Evolutionary conservation across 768 basidiomycete genomes (phyloP), one percentile per base, ranked within the genome.

Genomic region (Mycena alexandri): DNA sequence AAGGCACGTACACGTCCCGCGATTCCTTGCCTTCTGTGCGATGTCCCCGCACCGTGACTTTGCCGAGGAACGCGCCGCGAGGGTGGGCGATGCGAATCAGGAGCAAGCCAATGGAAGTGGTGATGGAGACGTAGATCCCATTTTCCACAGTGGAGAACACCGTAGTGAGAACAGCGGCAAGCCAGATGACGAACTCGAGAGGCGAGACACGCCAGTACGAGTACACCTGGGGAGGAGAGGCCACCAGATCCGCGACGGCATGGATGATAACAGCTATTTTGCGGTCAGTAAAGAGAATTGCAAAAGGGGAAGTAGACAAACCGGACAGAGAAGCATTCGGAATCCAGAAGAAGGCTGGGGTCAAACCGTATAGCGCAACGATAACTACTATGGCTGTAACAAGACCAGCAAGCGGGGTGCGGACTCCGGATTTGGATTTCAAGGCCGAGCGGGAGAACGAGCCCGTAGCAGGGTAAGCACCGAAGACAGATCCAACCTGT

Each of bases 371-470:
- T 11, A 99, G 82, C 0, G 98, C 95, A 65, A 98, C 91, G 63
- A 99, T 85, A 71, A 99, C 97, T 50, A 96, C 90, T 42, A 97
- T 77, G 29, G 94, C 91, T 22, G 95, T 92, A 71, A 93, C 76
- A 64, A 96, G 85, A 63, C 98, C 98, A 13, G 93, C 95, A 12
- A 91, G 85, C 10, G 98, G 98, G 3, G 98, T 99, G 58, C 97
- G 89, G n/a, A 99, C 97, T 53, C 98, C 98, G 0, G 94, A 96
- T 79, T 97, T 98, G 34, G 93, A 90, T 80, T 98, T 96, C 75
- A 99, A 83, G 2, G 98, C 98, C 3, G 96, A 93, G n/a, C 98
- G 93, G 43, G 96, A 98, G 87, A 99, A 99, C 1, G 96, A 98
- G 2, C 98, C 98, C 14, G 98, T 99, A 0, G 97, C 94, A 11